Percentiles rank a stretch among this genome's conserved stretches.
Evolutionary conservation across 371 early-diverging fungal species (phyloP).

Genomic region (Mucor mucedo): DNA sequence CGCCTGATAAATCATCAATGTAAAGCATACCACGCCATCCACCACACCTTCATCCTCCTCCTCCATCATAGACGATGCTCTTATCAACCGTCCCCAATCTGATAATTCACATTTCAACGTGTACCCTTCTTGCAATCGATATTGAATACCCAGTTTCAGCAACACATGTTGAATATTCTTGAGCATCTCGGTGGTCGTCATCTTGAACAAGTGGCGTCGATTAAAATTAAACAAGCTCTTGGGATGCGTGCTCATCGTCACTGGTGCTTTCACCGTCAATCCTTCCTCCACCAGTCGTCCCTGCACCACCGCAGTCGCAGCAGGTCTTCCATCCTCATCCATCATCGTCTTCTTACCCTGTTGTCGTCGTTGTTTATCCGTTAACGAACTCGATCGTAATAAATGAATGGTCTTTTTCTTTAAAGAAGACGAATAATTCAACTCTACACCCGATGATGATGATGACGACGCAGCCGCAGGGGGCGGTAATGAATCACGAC

Average conservation of each 20-base stretch:
- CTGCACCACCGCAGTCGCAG: too few species aligned
- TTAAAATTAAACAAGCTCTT: constrained; percentile 49
- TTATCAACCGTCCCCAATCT: constrained; percentile 12
- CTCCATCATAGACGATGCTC: background rate
- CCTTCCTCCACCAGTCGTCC: constrained; percentile 20
- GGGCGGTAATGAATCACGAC: background rate
- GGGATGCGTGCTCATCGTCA: constrained; percentile 32
- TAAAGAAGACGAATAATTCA: constrained; percentile 7
- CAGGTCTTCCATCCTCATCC: too few species aligned
- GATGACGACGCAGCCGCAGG: background rate
- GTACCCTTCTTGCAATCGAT: constrained; percentile 25
- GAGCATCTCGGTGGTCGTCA: constrained; percentile 34
- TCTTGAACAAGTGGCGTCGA: constrained; percentile 43
- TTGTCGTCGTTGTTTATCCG: constrained; percentile 17
- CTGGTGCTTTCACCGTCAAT: constrained; percentile 3
- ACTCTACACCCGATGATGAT: background rate
- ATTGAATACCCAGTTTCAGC: constrained; percentile 31
- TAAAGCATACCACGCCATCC: constrained; percentile 8
- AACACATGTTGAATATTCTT: constrained; percentile 36
- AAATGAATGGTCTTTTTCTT: constrained; percentile 28
- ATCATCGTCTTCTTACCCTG: background rate
- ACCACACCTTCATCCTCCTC: constrained; percentile 2
- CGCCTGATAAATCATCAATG: constrained; percentile 33
- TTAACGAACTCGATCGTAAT: constrained; percentile 23
- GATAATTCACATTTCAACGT: constrained; percentile 33